Conservation (phyloP, 1,284 basidiomycete genomes). For the Ganoderma resinaceum region DNA sequence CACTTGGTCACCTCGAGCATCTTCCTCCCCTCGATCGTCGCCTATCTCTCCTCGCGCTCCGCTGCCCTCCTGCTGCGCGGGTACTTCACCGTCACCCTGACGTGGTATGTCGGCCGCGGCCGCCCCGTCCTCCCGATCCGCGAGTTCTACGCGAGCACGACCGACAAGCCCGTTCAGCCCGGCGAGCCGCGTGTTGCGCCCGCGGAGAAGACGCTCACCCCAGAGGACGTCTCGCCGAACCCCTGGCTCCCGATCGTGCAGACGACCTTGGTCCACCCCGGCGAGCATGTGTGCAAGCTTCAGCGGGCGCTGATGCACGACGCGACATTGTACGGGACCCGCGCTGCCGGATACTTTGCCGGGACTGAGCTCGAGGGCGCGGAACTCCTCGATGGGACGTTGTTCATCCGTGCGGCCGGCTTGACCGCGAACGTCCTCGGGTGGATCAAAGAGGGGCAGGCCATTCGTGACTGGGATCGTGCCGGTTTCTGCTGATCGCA, state of each 20-base stretch:
- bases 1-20: slow-evolving; percentile 55
- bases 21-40: slow-evolving; percentile 47
- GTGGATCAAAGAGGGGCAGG: slow-evolving; percentile 53
- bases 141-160: slow-evolving; percentile 43
- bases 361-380: slow-evolving; percentile 46
- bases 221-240: slow-evolving; percentile 45
- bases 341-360: slow-evolving; percentile 43
- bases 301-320: slow-evolving; percentile 63
- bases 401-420: slow-evolving; percentile 62
- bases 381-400: slow-evolving; percentile 62
- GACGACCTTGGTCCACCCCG: slow-evolving; percentile 55
- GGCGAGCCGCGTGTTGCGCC: slow-evolving; percentile 41
- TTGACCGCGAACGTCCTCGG: slow-evolving; percentile 57
- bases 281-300: slow-evolving; percentile 67
- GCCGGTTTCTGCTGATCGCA: neutral
- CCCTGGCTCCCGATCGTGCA: slow-evolving; percentile 62
- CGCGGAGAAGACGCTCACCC: slow-evolving; percentile 41
- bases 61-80: slow-evolving; percentile 44
- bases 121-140: slow-evolving; percentile 42
- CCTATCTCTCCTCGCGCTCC: slow-evolving; percentile 36
- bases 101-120: slow-evolving; percentile 48
- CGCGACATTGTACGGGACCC: slow-evolving; percentile 52
- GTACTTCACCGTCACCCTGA: slow-evolving; percentile 46
- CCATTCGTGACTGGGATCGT: neutral
- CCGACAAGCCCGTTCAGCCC: slow-evolving; percentile 26